Evolutionary conservation across 805 yeast species (phyloP), one percentile per base, ranked within the genome.

Genomic region (Vanderwaltozyma verrucispora): DNA sequence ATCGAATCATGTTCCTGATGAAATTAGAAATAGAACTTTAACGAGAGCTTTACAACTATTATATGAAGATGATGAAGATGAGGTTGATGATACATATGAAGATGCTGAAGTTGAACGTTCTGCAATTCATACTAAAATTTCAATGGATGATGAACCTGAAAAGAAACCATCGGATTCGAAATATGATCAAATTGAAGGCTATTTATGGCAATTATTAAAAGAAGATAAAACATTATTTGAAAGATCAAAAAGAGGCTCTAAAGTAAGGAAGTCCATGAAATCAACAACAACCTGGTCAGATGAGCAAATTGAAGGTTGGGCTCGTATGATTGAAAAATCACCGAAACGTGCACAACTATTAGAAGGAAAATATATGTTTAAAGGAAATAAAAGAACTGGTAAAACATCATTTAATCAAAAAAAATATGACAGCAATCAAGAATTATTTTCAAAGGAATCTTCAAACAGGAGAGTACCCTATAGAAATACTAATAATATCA

Each of bases 241-340:
- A 8, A 68, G 74, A 41, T 42, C 60, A 0, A 53, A 64, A 10
- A 64, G 96, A 43, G 74, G 74, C 28, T 44, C 77, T 0, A 60
- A 64, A 30, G 59, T 53, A 9, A 65, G 95, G 36, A 59, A 63
- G 24, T 69, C 67, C 19, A 62, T 85, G 53, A 73, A 69, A 44
- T 47, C 55, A 5, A 64, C 66, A 28, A 71, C 79, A 0, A 65
- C 66, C 1, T 86, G 94, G 95, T 67, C 87, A 0, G 88, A 87
- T 57, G 95, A 86, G 51, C 95, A 85, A 54, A 75, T 89, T 33
- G 96, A 88, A 65, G 95, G 95, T 0, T 89, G 96, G 96, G 80
- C 80, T 1, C 63, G 81, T 39, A 80, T 82, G 80, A 54, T 87
- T 15, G 68, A 74, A 36, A 73, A 72, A 48, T 72, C 77, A 30